phyloP scores from a whole-genome alignment of 345 rosid genomes.

The Salix udensis region DNA sequence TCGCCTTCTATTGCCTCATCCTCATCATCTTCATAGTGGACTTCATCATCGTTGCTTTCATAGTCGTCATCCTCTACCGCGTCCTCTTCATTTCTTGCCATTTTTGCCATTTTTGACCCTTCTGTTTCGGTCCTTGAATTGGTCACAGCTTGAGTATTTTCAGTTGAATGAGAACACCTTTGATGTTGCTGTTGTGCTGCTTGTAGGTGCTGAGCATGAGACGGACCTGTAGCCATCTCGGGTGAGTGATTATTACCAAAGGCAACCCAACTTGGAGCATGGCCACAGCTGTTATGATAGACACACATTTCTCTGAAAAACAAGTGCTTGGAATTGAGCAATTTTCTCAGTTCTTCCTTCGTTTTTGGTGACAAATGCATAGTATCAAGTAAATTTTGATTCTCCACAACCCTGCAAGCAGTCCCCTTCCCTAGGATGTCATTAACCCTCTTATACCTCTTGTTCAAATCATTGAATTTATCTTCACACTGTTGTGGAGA shows the following conservation, averaged over 20 bases:
- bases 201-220: constrained; percentile 35
- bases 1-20: constrained; percentile 32
- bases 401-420: constrained; percentile 91
- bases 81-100: constrained; percentile 30
- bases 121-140: constrained; percentile 32
- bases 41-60: constrained; percentile 21
- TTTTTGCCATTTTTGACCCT: constrained; percentile 36
- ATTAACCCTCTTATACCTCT: constrained; percentile 94
- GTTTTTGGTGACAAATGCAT: constrained; percentile 72
- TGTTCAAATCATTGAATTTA: constrained; percentile 91
- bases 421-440: constrained; percentile 90
- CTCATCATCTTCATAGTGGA: constrained; percentile 38
- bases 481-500: constrained; percentile 99
- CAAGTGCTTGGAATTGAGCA: constrained; percentile 86
- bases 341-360: constrained; percentile 81
- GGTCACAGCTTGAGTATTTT: constrained; percentile 19
- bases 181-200: constrained; percentile 29
- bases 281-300: constrained; percentile 83
- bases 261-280: constrained; percentile 31
- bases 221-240: constrained; percentile 30
- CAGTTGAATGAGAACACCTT: constrained; percentile 54
- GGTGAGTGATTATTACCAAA: constrained; percentile 37
- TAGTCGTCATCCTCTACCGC: constrained; percentile 46
- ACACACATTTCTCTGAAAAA: constrained; percentile 98
- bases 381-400: constrained; percentile 65